These are phyloP conservation scores for Lophium mytilinum DNA, from an alignment of 495 filamentous ascomycete genomes.

Conservation along the genomic window DNA sequence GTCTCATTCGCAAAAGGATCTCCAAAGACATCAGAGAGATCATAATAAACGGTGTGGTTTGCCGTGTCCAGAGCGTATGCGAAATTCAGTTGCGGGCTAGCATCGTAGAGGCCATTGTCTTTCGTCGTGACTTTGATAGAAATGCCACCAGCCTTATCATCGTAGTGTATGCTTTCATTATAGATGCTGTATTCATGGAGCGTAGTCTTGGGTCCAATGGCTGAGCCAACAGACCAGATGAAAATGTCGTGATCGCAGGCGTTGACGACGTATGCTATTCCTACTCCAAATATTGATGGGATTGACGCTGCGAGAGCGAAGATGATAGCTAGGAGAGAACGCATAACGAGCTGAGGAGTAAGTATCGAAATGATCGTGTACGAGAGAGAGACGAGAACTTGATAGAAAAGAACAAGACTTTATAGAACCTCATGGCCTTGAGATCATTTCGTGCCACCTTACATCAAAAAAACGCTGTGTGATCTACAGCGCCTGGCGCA, in stretches of 20 bases:
- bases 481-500: too few relatives aligned
- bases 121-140: background rate
- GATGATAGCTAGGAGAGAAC: background rate
- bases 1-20: background rate
- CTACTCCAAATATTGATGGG: background rate
- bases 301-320: background rate
- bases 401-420: too few relatives aligned
- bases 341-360: background rate
- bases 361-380: too few relatives aligned
- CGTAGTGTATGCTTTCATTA: background rate
- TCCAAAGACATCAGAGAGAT: background rate
- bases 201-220: background rate
- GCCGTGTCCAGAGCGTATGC: background rate
- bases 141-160: background rate
- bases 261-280: background rate
- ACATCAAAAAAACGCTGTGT: too few relatives aligned
- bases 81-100: background rate
- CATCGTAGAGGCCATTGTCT: background rate
- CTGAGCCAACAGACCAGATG: background rate
- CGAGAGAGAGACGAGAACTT: too few relatives aligned
- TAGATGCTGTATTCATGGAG: background rate
- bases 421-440: too few relatives aligned
- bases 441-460: too few relatives aligned
- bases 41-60: slow-evolving; percentile 1
- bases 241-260: background rate